phyloP scores from a whole-genome alignment of 164 flowering plant genomes.

The Vitis cinerea region DNA sequence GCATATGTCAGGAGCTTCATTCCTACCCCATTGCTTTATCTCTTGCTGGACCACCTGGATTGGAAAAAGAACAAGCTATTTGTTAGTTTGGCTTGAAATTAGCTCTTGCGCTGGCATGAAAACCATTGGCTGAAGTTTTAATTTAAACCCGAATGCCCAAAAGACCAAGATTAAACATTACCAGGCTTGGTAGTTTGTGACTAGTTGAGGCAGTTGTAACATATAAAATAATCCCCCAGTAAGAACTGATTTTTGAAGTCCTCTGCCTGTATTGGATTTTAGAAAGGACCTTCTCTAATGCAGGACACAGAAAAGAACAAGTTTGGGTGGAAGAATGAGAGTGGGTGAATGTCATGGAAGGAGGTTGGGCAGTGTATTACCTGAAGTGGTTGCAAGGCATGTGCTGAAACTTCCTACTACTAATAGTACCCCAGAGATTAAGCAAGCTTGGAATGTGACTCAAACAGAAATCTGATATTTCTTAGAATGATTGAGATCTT shows the following conservation, averaged over 20 bases:
- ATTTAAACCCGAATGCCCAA: no score
- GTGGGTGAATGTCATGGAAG: not conserved
- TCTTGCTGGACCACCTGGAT: no score
- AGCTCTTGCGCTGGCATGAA: no score
- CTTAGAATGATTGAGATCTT: not conserved
- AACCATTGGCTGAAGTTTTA: no score
- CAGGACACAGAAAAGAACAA: not conserved
- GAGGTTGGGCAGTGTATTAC: not conserved
- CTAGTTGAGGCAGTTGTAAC: no score
- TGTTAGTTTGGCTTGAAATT: no score
- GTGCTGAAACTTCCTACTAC: not conserved
- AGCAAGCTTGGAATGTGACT: not conserved
- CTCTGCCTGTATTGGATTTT: not conserved
- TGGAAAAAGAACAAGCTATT: no score
- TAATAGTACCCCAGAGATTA: not conserved
- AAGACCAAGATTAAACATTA: no score
- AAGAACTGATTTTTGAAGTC: not conserved
- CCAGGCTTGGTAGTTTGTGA: no score
- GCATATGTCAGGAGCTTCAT: no score
- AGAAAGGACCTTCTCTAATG: not conserved
- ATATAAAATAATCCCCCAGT: no score
- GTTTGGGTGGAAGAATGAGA: not conserved
- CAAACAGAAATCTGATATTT: not conserved
- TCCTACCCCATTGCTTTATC: no score
- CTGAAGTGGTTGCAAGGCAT: not conserved